Conservation (phyloP, 2,329 filamentous ascomycete genomes). For the Penicillium capsulatum region DNA sequence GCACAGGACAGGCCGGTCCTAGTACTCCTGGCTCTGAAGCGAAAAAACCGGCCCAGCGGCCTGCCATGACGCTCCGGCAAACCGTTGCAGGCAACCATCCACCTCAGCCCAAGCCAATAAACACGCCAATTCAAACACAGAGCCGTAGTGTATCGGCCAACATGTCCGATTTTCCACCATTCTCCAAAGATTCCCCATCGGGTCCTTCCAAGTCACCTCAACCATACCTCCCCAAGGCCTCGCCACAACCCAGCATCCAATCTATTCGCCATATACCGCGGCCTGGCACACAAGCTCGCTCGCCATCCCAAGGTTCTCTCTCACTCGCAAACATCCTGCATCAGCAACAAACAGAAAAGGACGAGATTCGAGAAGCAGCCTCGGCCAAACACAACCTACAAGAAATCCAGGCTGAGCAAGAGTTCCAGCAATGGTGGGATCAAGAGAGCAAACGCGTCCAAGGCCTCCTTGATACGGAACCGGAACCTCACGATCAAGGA, state of each 20-base stretch:
- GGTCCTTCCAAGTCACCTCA: constrained; percentile 30
- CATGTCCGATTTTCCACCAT: constrained; percentile 11
- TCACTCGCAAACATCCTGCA: constrained; percentile 85
- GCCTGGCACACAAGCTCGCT: constrained; percentile 26
- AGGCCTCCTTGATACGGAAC: constrained; percentile 27
- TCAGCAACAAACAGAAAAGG: constrained; percentile 80
- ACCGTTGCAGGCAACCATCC: constrained; percentile 50
- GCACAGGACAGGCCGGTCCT: constrained; percentile 10
- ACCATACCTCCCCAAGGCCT: constrained; percentile 20
- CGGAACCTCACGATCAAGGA: constrained; percentile 9
- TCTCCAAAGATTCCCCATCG: constrained; percentile 17
- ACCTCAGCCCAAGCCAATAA: constrained; percentile 21
- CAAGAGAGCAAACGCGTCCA: constrained; percentile 38
- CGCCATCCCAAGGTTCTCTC: constrained; percentile 62
- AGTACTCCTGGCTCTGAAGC: constrained; percentile 34
- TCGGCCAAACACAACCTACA: constrained; percentile 78
- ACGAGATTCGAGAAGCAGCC: constrained; percentile 73
- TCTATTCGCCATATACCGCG: constrained; percentile 50
- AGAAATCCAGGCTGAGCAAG: constrained; percentile 95
- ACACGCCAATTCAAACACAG: constrained; percentile 48
- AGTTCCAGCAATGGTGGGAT: constrained; percentile 69
- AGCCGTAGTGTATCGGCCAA: constrained; percentile 30
- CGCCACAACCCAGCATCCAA: constrained; percentile 33
- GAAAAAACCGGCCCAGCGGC: constrained; percentile 33
- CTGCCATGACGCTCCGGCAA: constrained; percentile 59